phyloP scores from a whole-genome alignment of 2,329 filamentous ascomycete genomes.

The Septoria petroselini region DNA sequence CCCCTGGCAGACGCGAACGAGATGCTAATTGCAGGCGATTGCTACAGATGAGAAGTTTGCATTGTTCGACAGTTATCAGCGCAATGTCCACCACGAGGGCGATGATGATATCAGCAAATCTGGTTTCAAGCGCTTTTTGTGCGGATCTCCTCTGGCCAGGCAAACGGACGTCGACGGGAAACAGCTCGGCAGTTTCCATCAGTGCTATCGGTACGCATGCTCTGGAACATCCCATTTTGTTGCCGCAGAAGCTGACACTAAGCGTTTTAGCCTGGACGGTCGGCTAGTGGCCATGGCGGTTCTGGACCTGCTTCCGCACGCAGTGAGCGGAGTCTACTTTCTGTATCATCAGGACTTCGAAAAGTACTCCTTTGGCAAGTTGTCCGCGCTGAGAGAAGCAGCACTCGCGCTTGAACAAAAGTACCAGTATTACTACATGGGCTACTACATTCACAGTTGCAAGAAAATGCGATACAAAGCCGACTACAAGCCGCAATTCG shows the following conservation, averaged over 20 bases:
- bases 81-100: conserved; percentile 66
- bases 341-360: conserved; percentile 74
- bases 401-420: conserved; percentile 64
- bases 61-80: conserved; percentile 73
- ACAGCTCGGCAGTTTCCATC: conserved; percentile 70
- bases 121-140: conserved; percentile 71
- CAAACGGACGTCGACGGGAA: conserved; percentile 50
- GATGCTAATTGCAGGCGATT: background rate
- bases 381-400: conserved; percentile 72
- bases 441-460: conserved; percentile 70
- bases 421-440: conserved; percentile 75
- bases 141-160: conserved; percentile 61
- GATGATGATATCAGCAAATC: conserved; percentile 56
- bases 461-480: conserved; percentile 84
- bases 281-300: conserved; percentile 72
- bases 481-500: conserved; percentile 70
- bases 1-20: background rate
- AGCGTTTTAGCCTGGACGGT: conserved; percentile 60
- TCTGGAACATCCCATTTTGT: background rate
- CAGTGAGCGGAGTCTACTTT: conserved; percentile 80
- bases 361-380: conserved; percentile 67
- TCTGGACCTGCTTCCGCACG: conserved; percentile 71
- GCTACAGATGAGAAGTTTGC: conserved; percentile 61
- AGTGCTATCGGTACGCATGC: conserved; percentile 50
- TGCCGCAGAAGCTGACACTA: conserved; percentile 45